Evolutionary conservation across 371 early-diverging fungal species (phyloP), one percentile per base, ranked within the genome.

Genomic region (Mortierella sp.): DNA sequence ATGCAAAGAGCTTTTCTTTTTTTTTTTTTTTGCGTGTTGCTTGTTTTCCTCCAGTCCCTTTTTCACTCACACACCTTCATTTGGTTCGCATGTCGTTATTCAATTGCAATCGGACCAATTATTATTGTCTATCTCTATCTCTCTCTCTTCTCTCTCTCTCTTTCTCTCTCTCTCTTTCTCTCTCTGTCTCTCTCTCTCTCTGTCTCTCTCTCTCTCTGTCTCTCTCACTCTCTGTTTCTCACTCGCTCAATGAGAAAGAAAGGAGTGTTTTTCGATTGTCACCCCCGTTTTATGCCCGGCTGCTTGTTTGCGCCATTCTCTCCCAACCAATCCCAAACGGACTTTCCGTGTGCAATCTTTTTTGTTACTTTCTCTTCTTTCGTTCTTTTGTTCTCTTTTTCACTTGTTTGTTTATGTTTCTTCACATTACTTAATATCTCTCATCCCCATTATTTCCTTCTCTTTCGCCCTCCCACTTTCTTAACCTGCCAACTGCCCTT

Each of bases 271-370:
- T 65, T 65, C 31, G 21, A 38, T 65, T 65, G 65, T 65, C 65
- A 65, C 65, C 65, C 65, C 65, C 65, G 65, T 65, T 65, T 65
- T 65, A 9, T 38, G 65, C 65, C 65, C 31, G 60, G 60, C 16
- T 60, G 65, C 65, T 65, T 65, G 65, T 65, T 65, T 65, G 65
- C 65, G 38, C 65, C 65, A 65, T 38, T 6, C 7, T 6, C 21
- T 38, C 60, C 31, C 28, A 26, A 3, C 13, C 63, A 60, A 60
- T 60, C 57, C 57, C n/a, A 57, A 57, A 60, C 4, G 38, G 65
- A 21, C 9, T 21, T 65, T n/a, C n/a, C 65, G 1, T 19, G 34
- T 38, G 38, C 65, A 31, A 7, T 24, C 24, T 54, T 54, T 52
- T 65, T 14, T 58, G 58, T 58, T 11, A 28, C 28, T 58, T 21